Conservation (phyloP, 805 yeast genomes). For the Zygotorulaspora florentina region DNA sequence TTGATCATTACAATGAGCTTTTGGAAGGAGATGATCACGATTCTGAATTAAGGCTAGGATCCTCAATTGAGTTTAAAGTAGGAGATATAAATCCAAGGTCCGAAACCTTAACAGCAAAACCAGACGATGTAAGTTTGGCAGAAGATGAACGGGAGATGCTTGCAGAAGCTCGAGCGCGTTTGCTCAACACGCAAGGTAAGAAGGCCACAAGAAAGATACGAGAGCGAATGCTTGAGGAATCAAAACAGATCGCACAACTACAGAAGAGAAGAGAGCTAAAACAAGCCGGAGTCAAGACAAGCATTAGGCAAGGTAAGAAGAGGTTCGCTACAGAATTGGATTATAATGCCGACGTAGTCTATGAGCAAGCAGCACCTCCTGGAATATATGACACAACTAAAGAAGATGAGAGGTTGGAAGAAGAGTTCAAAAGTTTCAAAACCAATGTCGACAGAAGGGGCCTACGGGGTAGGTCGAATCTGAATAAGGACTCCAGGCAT, state of each 20-base stretch:
- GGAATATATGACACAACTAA: constrained; percentile 66
- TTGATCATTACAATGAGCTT: constrained; percentile 75
- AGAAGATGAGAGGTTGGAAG: constrained; percentile 47
- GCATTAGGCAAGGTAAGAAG: constrained; percentile 48
- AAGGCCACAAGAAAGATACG: constrained; percentile 88
- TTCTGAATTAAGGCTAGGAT: constrained; percentile 37
- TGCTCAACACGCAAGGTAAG: constrained; percentile 90
- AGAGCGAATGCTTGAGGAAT: constrained; percentile 77
- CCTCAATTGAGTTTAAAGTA: constrained; percentile 32
- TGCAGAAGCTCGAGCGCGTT: constrained; percentile 88
- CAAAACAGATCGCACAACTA: constrained; percentile 65
- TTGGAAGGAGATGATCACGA: constrained; percentile 30
- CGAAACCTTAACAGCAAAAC: constrained; percentile 75
- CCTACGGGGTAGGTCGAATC: constrained; percentile 33
- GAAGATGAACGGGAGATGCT: constrained; percentile 91
- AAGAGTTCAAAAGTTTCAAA: constrained; percentile 42
- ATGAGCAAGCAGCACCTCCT: constrained; percentile 61
- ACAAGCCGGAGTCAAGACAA: constrained; percentile 65
- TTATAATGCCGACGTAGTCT: constrained; percentile 78
- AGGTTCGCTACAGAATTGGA: constrained; percentile 62
- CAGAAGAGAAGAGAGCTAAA: constrained; percentile 80
- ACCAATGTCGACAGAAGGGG: constrained; percentile 44
- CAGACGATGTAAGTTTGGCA: constrained; percentile 73
- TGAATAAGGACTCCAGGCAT: neutral
- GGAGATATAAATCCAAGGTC: constrained; percentile 68